Base-by-base conservation (phyloP, 2,329 filamentous ascomycete species). In the Penicillium griseofulvum region DNA sequence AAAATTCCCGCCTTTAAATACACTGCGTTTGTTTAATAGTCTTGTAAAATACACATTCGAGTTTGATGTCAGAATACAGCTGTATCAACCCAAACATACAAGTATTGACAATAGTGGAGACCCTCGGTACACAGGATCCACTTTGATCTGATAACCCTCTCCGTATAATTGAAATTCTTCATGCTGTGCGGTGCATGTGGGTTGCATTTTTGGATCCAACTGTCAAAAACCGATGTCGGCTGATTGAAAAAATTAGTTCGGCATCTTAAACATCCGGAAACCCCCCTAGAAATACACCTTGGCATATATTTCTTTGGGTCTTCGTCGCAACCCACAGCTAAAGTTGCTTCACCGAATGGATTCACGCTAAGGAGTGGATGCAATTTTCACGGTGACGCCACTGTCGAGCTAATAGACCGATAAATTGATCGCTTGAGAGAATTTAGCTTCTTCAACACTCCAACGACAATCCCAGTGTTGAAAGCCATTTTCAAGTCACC, bases 211-310 rank as follows among this genome's bases (percentile, higher is more conserved):
- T 28, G 48, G 54, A 52, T 36, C 31, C 42, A 52, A 52, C 17
- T 24, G 44, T 41, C 37, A 36, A 50, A 50, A 49, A 59, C 50
- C 58, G 58, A 61, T 57, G 54, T 61, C 58, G 58, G 56, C 37
- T 57, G 49, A 55, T 50, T 11, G 8, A 33, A 44, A 46, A 22
- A 57, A 17, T 44, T 14, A 31, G 19, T 19, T 33, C 47, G 39
- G 47, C 26, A 45, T 36, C 47, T 39, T 39, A 39, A 55, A 44
- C 52, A 55, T 24, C 52, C 52, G 39, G 33, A 24, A 42, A 12
- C 12, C 47, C 34, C 34, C 52, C 22, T 54, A 14, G 22, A 26
- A 16, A 31, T 34, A 50, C 38, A 49, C 44, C 44, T 59, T 52
- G 52, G 33, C 34, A 42, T 17, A 50, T 24, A 10, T 37, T 49